Conservation (phyloP, 2,329 filamentous ascomycete genomes). For the Penicillium psychrosexuale region DNA sequence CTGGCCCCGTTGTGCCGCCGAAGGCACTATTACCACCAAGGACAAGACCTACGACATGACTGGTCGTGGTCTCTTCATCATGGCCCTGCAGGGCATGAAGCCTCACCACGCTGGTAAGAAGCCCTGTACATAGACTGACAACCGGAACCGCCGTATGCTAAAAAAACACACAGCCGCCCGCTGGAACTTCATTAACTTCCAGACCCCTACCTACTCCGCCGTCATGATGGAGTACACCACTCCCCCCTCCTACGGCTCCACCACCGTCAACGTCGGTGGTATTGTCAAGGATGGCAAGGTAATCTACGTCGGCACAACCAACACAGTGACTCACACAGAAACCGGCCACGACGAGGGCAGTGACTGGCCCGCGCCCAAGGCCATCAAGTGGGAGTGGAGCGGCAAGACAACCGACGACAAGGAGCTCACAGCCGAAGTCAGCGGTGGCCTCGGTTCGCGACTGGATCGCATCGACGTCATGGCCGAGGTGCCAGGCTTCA, state of each 20-base stretch:
- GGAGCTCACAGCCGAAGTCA: slow-evolving; percentile 65
- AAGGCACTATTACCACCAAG: slow-evolving; percentile 80
- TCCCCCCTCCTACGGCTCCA: slow-evolving; percentile 85
- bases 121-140: neutral
- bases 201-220: slow-evolving; percentile 80
- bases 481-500: slow-evolving; percentile 91
- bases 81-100: slow-evolving; percentile 97
- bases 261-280: slow-evolving; percentile 76
- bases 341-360: slow-evolving; percentile 70
- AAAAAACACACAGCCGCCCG: slow-evolving; percentile 56
- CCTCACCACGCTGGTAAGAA: slow-evolving; percentile 80
- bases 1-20: slow-evolving; percentile 81
- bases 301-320: slow-evolving; percentile 65
- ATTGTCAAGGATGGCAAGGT: slow-evolving; percentile 79
- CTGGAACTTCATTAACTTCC: slow-evolving; percentile 94
- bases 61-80: slow-evolving; percentile 74
- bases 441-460: slow-evolving; percentile 65
- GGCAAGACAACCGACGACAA: slow-evolving; percentile 76
- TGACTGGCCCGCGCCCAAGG: slow-evolving; percentile 83
- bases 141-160: neutral
- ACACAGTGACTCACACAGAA: slow-evolving; percentile 66
- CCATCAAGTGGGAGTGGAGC: slow-evolving; percentile 72
- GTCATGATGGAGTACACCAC: slow-evolving; percentile 96
- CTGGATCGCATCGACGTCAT: slow-evolving; percentile 90
- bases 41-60: slow-evolving; percentile 78